Evolutionary conservation across 2,329 filamentous ascomycete genomes (phyloP).

Genomic region (Chaetomiaceae sp.): DNA sequence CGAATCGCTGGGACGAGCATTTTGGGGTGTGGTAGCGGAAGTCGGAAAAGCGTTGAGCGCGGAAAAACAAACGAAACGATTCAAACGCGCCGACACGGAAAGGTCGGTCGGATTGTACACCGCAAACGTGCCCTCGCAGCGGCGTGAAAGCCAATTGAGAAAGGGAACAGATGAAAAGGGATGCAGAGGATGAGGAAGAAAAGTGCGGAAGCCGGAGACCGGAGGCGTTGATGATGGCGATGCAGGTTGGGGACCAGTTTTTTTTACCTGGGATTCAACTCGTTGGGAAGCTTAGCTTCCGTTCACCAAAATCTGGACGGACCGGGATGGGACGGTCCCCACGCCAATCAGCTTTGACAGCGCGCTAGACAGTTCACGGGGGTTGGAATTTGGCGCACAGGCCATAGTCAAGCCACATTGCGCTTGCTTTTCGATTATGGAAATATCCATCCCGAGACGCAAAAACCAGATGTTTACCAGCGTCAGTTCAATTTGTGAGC

Average conservation of each 20-base stretch:
- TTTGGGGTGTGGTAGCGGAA: slow-evolving; percentile 28
- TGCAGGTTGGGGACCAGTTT: slow-evolving; percentile 25
- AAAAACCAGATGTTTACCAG: no score
- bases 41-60: slow-evolving; percentile 21
- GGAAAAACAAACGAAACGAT: slow-evolving; percentile 22
- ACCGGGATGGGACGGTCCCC: slow-evolving; percentile 16
- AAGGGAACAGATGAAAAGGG: slow-evolving; percentile 6
- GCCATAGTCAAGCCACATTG: slow-evolving; percentile 8
- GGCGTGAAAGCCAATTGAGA: slow-evolving; percentile 21
- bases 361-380: no score
- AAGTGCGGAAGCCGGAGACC: slow-evolving; percentile 21
- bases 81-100: slow-evolving; percentile 12
- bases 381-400: neutral
- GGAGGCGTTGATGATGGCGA: slow-evolving; percentile 24
- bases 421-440: no score
- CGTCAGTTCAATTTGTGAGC: no score
- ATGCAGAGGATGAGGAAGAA: slow-evolving; percentile 13
- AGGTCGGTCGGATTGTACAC: slow-evolving; percentile 1
- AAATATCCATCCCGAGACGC: no score
- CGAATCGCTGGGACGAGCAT: slow-evolving; percentile 63
- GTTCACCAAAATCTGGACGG: slow-evolving; percentile 24
- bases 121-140: slow-evolving; percentile 6
- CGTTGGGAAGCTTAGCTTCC: slow-evolving; percentile 28
- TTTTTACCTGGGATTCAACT: slow-evolving; percentile 28
- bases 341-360: slow-evolving; percentile 23